Evolutionary conservation across 257 asterid genomes (phyloP).

Genomic region (Solanum gandarillasii): DNA sequence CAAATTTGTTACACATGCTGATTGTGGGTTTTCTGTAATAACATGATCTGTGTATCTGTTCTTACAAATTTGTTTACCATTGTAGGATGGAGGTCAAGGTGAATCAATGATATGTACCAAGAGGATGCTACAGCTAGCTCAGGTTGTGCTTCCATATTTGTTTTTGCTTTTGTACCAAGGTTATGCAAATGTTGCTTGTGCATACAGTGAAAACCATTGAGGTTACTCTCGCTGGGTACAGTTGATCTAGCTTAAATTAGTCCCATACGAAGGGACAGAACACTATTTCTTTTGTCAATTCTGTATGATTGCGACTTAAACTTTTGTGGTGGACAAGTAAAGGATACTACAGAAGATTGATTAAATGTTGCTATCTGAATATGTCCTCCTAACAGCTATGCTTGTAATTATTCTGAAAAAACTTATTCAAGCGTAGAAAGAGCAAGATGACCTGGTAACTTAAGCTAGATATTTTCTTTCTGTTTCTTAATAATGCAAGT

Average conservation of each 20-base stretch:
- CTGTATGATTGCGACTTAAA: neutral
- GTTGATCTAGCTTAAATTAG: neutral
- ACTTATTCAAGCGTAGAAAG: neutral
- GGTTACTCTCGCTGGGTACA: neutral
- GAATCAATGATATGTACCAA: constrained; percentile 47
- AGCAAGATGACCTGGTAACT: neutral
- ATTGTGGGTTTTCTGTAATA: constrained; percentile 5
- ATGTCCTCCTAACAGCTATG: neutral
- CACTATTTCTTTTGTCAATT: neutral
- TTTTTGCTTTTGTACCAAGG: neutral
- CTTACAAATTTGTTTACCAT: constrained; percentile 9
- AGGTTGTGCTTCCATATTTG: constrained; percentile 36
- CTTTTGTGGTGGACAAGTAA: neutral
- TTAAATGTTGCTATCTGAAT: neutral
- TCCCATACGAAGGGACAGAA: neutral
- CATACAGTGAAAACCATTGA: neutral
- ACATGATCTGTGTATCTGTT: neutral
- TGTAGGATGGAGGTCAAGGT: constrained; percentile 75
- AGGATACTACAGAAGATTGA: neutral
- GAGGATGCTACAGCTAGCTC: constrained; percentile 73
- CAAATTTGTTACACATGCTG: constrained; percentile 2
- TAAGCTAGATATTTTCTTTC: neutral
- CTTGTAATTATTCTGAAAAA: neutral
- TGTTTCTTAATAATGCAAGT: neutral
- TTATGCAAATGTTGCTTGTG: neutral